Percentiles rank a stretch among this genome's conserved stretches.
phyloP scores from a whole-genome alignment of 2,329 filamentous ascomycete genomes.

The Periconia digitata region DNA sequence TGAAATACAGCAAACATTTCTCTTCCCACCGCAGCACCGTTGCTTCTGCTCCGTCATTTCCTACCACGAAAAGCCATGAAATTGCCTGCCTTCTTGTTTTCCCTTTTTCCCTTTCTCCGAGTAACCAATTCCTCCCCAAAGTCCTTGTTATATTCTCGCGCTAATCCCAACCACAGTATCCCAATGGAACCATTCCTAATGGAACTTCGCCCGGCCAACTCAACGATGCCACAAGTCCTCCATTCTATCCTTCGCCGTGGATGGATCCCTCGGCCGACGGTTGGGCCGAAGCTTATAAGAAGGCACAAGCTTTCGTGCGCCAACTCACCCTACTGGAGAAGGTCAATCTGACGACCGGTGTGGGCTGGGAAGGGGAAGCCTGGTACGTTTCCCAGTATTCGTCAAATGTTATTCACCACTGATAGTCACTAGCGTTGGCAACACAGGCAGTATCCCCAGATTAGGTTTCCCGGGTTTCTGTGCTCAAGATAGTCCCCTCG shows the following conservation, averaged over 20 bases:
- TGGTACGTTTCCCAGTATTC: conserved; percentile 16
- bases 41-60: conserved; percentile 10
- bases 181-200: conserved; percentile 28
- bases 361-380: conserved; percentile 62
- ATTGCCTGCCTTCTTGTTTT: conserved; percentile 27
- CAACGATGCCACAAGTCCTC: conserved; percentile 53
- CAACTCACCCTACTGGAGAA: conserved; percentile 84
- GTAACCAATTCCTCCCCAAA: conserved; percentile 20
- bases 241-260: conserved; percentile 86
- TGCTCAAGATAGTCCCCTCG: conserved; percentile 82
- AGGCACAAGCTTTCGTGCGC: conserved; percentile 77
- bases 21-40: conserved; percentile 10
- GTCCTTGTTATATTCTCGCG: conserved; percentile 18
- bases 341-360: conserved; percentile 91
- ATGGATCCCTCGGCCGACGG: conserved; percentile 67
- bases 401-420: neutral
- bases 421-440: conserved; percentile 63
- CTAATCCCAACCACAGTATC: conserved; percentile 36
- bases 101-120: conserved; percentile 36
- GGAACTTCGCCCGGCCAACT: conserved; percentile 19
- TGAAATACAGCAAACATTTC: too few relatives aligned
- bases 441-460: conserved; percentile 68
- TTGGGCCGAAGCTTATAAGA: conserved; percentile 75
- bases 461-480: conserved; percentile 75
- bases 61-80: conserved; percentile 18